Evolutionary conservation across 768 basidiomycete genomes (phyloP).

Genomic region (Lactarius indigo): DNA sequence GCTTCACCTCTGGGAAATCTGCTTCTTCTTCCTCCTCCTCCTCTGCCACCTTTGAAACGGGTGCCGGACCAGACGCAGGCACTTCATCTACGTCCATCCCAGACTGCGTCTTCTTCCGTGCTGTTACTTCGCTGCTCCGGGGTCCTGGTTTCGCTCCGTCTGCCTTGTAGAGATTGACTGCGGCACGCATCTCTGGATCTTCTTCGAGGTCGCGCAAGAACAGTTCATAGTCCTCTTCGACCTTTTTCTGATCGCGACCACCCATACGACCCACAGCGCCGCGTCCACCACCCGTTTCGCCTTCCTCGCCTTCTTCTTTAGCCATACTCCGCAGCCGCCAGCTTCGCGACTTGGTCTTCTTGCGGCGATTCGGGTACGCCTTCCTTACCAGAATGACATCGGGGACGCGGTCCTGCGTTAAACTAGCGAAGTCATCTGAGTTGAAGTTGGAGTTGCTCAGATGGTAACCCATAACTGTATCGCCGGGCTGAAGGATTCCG

Average conservation of each 20-base stretch:
- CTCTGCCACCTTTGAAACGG: constrained; percentile 31
- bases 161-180: constrained; percentile 84
- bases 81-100: constrained; percentile 68
- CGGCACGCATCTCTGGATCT: constrained; percentile 84
- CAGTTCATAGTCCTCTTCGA: constrained; percentile 94
- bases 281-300: constrained; percentile 68
- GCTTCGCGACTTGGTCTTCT: constrained; percentile 79
- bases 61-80: constrained; percentile 31
- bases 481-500: constrained; percentile 89
- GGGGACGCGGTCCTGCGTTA: constrained; percentile 67
- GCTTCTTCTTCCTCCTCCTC: constrained; percentile 50
- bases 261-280: constrained; percentile 91
- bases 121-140: constrained; percentile 36
- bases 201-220: constrained; percentile 95
- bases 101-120: constrained; percentile 45
- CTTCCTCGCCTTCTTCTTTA: constrained; percentile 86
- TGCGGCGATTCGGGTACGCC: constrained; percentile 88
- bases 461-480: constrained; percentile 88
- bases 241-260: constrained; percentile 85
- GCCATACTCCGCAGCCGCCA: constrained; percentile 94
- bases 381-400: constrained; percentile 95
- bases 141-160: constrained; percentile 34
- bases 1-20: constrained; percentile 84
- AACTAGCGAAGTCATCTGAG: constrained; percentile 73
- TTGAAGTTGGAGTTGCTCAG: constrained; percentile 91